Percentiles rank a stretch among this genome's conserved stretches.
Conservation (phyloP, 169 alveolate genomes). For the Plasmodium cynomolgi region DNA sequence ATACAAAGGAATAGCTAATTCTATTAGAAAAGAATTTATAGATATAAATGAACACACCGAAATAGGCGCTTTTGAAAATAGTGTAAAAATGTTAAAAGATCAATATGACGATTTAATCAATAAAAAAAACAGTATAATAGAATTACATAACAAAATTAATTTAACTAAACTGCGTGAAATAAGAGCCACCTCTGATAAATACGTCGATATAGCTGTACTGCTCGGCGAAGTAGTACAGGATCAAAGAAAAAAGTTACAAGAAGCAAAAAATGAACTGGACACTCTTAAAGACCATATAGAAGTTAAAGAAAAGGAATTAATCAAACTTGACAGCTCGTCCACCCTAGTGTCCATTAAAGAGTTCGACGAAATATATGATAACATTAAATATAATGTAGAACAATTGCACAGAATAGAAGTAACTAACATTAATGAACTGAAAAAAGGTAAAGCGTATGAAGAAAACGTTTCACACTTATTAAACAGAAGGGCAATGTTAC, state of each 20-base stretch:
- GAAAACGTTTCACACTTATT: not conserved
- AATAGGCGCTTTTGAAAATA: not conserved
- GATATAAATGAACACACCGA: not conserved
- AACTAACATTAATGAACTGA: not conserved
- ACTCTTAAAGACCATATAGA: not conserved
- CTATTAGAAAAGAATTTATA: not conserved
- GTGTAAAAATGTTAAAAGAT: not conserved
- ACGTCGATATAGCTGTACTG: not conserved
- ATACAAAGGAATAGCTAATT: not conserved
- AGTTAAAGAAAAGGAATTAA: not conserved
- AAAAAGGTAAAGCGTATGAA: not conserved
- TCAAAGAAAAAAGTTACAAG: conserved; percentile 6
- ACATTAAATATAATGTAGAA: not conserved
- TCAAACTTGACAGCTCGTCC: not conserved
- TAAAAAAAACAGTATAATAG: not conserved
- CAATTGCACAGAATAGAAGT: not conserved
- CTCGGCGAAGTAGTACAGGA: not conserved
- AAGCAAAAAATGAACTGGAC: not conserved
- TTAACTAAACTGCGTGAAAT: not conserved
- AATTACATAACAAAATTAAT: not conserved
- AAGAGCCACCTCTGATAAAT: not conserved
- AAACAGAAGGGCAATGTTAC: not conserved
- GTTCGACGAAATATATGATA: not conserved
- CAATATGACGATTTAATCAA: not conserved
- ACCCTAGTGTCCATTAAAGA: not conserved